Conservation (phyloP, 768 basidiomycete species). For the Lactifluus subvellereus region DNA sequence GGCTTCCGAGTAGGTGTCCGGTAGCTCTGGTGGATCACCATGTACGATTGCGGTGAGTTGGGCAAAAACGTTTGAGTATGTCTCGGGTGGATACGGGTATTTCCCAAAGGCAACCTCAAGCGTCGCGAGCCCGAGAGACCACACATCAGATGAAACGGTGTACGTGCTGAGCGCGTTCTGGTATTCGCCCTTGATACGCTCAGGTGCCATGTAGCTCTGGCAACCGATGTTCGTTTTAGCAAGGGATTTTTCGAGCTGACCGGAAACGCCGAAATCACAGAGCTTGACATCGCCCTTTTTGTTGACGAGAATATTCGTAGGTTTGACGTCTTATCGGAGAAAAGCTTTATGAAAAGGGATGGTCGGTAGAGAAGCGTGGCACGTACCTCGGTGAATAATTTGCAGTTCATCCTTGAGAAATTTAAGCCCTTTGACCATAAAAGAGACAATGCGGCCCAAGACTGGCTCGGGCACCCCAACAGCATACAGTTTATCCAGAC, state of each 20-base stretch:
- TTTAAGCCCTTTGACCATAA: constrained; percentile 84
- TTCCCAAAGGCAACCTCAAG: constrained; percentile 87
- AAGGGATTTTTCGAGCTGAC: constrained; percentile 91
- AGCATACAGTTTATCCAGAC: constrained; percentile 71
- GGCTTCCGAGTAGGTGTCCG: constrained; percentile 56
- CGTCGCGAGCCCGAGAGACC: constrained; percentile 92
- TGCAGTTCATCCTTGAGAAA: constrained; percentile 95
- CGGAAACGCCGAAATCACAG: constrained; percentile 98
- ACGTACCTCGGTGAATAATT: constrained; percentile 67
- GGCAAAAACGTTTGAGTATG: constrained; percentile 94
- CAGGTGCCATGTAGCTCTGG: constrained; percentile 98
- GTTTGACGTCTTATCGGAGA: constrained; percentile 70
- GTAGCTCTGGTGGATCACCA: constrained; percentile 85
- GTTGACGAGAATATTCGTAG: constrained; percentile 91
- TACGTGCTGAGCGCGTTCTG: constrained; percentile 82
- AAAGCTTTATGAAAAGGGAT: not conserved
- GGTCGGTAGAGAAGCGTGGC: not conserved
- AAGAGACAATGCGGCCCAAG: constrained; percentile 70
- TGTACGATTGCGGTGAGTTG: constrained; percentile 96
- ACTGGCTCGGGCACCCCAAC: constrained; percentile 64
- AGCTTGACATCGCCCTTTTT: constrained; percentile 85
- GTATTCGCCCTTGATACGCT: constrained; percentile 93
- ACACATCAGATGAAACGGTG: constrained; percentile 94
- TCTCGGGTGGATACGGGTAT: constrained; percentile 97
- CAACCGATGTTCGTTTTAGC: constrained; percentile 99